phyloP scores from a whole-genome alignment of 139 green algal genomes.

The Zygnema cylindricum region DNA sequence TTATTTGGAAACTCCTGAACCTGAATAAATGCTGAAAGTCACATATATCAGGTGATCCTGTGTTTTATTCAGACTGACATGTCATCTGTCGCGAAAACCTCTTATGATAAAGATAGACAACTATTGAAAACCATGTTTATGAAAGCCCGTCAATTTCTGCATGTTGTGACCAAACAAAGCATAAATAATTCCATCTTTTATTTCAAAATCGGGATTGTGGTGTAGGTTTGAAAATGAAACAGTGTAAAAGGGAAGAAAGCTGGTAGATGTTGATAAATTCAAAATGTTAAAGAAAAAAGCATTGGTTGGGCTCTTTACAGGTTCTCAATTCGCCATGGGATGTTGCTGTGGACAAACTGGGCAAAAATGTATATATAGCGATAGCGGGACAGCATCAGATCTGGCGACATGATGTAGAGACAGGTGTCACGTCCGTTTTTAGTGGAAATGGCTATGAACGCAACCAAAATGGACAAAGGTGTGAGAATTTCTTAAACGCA shows the following conservation, averaged over 20 bases:
- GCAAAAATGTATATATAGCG: conserved; percentile 62
- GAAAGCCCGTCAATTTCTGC: no score
- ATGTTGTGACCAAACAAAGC: no score
- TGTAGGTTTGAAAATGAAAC: neutral
- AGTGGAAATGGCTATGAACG: conserved; percentile 76
- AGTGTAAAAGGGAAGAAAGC: neutral
- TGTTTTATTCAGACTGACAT: no score
- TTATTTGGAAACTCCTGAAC: no score
- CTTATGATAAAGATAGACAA: no score
- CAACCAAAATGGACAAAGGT: conserved; percentile 76
- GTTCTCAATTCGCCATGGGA: conserved; percentile 82
- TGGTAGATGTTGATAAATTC: neutral
- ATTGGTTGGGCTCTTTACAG: no score
- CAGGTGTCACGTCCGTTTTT: conserved; percentile 58
- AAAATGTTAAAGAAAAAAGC: no score
- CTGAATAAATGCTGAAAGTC: no score
- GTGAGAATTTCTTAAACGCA: no score
- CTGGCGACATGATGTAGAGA: conserved; percentile 69
- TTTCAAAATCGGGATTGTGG: neutral
- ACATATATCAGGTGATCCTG: no score
- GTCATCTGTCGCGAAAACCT: no score
- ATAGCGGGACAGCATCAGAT: conserved; percentile 83
- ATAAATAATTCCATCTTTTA: neutral
- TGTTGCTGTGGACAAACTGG: conserved; percentile 64
- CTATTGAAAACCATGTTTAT: no score